phyloP scores from a whole-genome alignment of 2,329 filamentous ascomycete species.

The Aspergillus tanneri region DNA sequence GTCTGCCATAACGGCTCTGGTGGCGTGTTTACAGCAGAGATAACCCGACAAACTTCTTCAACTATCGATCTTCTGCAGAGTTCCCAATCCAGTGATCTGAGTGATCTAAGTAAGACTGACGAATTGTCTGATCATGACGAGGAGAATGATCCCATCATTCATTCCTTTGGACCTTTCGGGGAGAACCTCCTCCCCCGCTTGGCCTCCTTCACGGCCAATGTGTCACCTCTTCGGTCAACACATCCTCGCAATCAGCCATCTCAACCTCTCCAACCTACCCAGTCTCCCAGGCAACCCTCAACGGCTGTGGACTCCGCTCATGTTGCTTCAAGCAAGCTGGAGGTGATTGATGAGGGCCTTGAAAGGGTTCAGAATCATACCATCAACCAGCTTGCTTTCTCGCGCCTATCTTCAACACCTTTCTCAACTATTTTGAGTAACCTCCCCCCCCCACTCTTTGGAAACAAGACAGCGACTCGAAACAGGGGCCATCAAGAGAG shows the following conservation, averaged over 20 bases:
- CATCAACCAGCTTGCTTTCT: constrained; percentile 93
- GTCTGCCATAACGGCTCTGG: constrained; percentile 44
- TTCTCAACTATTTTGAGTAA: constrained; percentile 86
- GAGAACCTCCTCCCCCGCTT: constrained; percentile 80
- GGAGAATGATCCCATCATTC: constrained; percentile 89
- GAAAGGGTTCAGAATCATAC: constrained; percentile 69
- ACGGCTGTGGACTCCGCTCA: constrained; percentile 20
- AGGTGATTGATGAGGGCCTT: constrained; percentile 26
- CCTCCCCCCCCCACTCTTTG: constrained; percentile 65
- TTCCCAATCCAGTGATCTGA: constrained; percentile 35
- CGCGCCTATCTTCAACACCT: constrained; percentile 85
- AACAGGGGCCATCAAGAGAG: constrained; percentile 55
- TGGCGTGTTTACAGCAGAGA: constrained; percentile 30
- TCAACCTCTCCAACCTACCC: constrained; percentile 36
- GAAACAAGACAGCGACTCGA: constrained; percentile 51
- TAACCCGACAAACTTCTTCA: constrained; percentile 34
- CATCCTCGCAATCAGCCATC: constrained; percentile 31
- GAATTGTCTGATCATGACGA: constrained; percentile 79
- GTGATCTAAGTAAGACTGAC: constrained; percentile 48
- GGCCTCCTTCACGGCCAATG: constrained; percentile 68
- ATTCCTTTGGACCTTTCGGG: constrained; percentile 88
- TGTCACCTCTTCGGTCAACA: constrained; percentile 58
- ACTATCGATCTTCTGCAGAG: constrained; percentile 29
- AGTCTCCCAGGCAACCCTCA: constrained; percentile 30
- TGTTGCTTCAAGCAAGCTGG: constrained; percentile 20